These are phyloP conservation scores for Cotoneaster glaucophyllus DNA, from an alignment of 306 rosid species.

Conservation along the genomic window DNA sequence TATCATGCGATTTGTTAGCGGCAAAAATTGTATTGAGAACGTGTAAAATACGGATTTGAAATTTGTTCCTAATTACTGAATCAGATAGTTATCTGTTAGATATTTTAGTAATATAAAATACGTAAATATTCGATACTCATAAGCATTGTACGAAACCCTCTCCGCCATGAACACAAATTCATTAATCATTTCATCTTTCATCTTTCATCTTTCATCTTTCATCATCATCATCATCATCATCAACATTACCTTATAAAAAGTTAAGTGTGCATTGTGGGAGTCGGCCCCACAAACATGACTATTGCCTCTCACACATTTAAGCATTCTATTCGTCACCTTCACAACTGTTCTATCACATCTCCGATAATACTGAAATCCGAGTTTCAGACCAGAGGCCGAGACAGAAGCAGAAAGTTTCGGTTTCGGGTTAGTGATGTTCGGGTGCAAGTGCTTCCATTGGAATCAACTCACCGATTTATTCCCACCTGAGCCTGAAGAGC, in stretches of 20 bases:
- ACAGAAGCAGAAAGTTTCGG: neutral
- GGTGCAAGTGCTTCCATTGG: slow-evolving; percentile 36
- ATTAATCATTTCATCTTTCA: neutral
- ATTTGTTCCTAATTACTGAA: accelerated
- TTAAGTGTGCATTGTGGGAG: neutral
- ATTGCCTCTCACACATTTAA: neutral
- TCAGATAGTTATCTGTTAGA: accelerated
- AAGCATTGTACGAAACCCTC: neutral
- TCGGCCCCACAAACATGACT: neutral
- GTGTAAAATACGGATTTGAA: no score
- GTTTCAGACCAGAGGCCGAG: neutral
- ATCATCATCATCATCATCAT: neutral
- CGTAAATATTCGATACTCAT: no score
- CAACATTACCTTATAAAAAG: no score
- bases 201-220: neutral
- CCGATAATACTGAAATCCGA: neutral
- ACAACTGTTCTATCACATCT: neutral
- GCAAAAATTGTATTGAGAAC: accelerated
- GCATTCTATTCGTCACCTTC: neutral
- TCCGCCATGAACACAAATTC: neutral
- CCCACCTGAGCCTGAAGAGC: slow-evolving; percentile 22
- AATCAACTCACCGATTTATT: slow-evolving; percentile 20
- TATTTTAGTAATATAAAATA: no score
- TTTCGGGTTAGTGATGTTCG: slow-evolving; percentile 26
- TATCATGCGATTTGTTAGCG: accelerated